These are phyloP conservation scores for Keithomyces neogunnii DNA, from an alignment of 2,329 filamentous ascomycete genomes.

Conservation along the genomic window DNA sequence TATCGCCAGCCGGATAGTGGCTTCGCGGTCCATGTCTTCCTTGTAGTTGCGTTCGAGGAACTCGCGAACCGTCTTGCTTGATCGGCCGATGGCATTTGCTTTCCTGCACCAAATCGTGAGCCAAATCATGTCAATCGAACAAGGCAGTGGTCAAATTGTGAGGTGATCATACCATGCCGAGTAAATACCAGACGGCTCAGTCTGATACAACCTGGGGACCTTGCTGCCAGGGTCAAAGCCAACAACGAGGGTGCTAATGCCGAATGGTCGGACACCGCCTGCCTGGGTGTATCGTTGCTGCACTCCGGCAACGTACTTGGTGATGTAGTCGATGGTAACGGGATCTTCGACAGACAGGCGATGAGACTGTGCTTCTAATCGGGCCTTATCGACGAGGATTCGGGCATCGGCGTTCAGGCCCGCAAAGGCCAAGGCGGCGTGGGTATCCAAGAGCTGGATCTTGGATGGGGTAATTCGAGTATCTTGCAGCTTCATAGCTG, in stretches of 20 bases:
- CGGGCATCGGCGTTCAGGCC: constrained; percentile 96
- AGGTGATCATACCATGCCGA: constrained; percentile 69
- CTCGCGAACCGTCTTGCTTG: constrained; percentile 97
- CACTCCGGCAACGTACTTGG: constrained; percentile 95
- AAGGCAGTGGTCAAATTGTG: background rate
- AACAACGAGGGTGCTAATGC: constrained; percentile 94
- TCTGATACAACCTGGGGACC: constrained; percentile 88
- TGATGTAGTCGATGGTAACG: constrained; percentile 97
- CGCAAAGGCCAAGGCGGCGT: constrained; percentile 94
- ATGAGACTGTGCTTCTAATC: constrained; percentile 95
- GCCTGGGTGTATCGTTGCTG: constrained; percentile 99
- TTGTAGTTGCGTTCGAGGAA: constrained; percentile 99
- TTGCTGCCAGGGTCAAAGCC: constrained; percentile 95
- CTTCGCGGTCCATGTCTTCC: constrained; percentile 92
- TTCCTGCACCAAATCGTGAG: constrained; percentile 55
- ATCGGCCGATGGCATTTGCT: constrained; percentile 96
- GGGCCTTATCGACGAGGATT: constrained; percentile 96
- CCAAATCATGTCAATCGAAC: constrained; percentile 8
- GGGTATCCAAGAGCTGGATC: constrained; percentile 90
- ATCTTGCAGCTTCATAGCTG: constrained; percentile 98
- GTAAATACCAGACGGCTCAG: constrained; percentile 98
- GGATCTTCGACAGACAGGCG: constrained; percentile 95
- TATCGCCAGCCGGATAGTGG: constrained; percentile 93
- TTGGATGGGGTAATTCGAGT: constrained; percentile 98
- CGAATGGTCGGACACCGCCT: constrained; percentile 96